Percentiles rank a stretch among this genome's conserved stretches.
Evolutionary conservation across 2,329 filamentous ascomycete genomes (phyloP).

Genomic region (Pezicula rhizophila): DNA sequence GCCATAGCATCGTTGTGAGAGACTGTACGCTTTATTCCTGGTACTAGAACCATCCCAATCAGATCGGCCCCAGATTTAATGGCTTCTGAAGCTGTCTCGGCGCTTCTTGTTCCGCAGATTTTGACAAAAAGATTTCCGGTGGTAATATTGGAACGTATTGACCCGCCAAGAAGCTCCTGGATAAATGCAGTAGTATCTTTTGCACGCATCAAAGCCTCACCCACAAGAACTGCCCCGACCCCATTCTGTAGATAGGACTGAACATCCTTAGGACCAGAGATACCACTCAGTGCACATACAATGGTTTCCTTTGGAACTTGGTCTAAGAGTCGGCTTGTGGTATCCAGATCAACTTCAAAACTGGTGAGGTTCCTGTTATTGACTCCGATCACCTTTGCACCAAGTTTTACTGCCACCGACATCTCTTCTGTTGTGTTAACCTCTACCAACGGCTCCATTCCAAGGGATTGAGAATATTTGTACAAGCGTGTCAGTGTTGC

Average conservation of each 20-base stretch:
- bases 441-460: conserved; percentile 97
- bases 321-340: conserved; percentile 79
- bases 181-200: conserved; percentile 80
- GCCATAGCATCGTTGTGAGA: conserved; percentile 69
- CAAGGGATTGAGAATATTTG: conserved; percentile 79
- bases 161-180: conserved; percentile 67
- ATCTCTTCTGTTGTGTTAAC: conserved; percentile 95
- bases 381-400: conserved; percentile 87
- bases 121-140: conserved; percentile 66
- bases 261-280: conserved; percentile 83
- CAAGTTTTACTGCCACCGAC: conserved; percentile 77
- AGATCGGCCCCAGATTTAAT: conserved; percentile 85
- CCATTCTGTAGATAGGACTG: conserved; percentile 81
- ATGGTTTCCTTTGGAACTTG: conserved; percentile 82
- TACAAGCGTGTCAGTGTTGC: conserved; percentile 72
- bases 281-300: conserved; percentile 90
- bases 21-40: conserved; percentile 74
- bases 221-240: conserved; percentile 87
- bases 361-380: conserved; percentile 96
- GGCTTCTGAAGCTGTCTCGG: conserved; percentile 73
- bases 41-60: conserved; percentile 86
- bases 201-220: conserved; percentile 92
- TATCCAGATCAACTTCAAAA: conserved; percentile 93
- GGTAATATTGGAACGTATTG: conserved; percentile 26
- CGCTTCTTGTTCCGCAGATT: conserved; percentile 85